phyloP scores from a whole-genome alignment of 2,329 filamentous ascomycete species.

The Colletotrichum limetticola region DNA sequence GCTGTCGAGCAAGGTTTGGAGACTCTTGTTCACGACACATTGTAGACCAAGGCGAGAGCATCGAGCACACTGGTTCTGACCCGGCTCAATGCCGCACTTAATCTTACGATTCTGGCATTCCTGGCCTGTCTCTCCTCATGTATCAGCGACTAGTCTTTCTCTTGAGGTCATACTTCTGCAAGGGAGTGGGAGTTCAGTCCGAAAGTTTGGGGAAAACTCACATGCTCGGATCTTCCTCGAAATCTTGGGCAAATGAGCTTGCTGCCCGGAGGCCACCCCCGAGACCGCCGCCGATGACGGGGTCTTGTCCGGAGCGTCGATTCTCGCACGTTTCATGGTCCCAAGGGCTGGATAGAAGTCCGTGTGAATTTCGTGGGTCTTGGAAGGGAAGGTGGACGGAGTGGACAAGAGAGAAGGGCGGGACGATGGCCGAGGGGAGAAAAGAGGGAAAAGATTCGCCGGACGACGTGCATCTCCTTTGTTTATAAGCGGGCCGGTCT shows the following conservation, averaged over 20 bases:
- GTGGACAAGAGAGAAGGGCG: constrained; percentile 28
- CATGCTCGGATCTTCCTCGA: constrained; percentile 46
- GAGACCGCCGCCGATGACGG: constrained; percentile 23
- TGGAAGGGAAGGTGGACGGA: constrained; percentile 17
- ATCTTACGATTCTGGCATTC: constrained; percentile 66
- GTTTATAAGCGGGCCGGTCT: constrained; percentile 36
- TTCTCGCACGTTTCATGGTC: constrained; percentile 34
- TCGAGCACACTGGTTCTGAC: constrained; percentile 57
- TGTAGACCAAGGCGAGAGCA: constrained; percentile 60
- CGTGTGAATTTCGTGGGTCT: constrained; percentile 27
- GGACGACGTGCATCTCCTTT: constrained; percentile 19
- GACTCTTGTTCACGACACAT: constrained; percentile 65
- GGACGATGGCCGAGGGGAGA: constrained; percentile 32
- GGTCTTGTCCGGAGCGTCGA: constrained; percentile 32
- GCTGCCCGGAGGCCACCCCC: constrained; percentile 10
- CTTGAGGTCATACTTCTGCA: neutral
- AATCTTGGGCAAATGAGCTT: constrained; percentile 40
- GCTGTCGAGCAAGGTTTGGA: constrained; percentile 65
- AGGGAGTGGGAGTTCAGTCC: neutral
- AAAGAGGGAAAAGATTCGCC: constrained; percentile 24
- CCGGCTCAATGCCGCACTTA: constrained; percentile 60
- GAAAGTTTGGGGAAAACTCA: constrained; percentile 35
- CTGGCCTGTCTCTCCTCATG: constrained; percentile 39
- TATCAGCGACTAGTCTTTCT: neutral
- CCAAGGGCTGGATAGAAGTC: constrained; percentile 23